Percentiles rank a stretch among this genome's conserved stretches.
Evolutionary conservation across 192 early-diverging fungal species (phyloP).

Genomic region (Funneliformis geosporum): DNA sequence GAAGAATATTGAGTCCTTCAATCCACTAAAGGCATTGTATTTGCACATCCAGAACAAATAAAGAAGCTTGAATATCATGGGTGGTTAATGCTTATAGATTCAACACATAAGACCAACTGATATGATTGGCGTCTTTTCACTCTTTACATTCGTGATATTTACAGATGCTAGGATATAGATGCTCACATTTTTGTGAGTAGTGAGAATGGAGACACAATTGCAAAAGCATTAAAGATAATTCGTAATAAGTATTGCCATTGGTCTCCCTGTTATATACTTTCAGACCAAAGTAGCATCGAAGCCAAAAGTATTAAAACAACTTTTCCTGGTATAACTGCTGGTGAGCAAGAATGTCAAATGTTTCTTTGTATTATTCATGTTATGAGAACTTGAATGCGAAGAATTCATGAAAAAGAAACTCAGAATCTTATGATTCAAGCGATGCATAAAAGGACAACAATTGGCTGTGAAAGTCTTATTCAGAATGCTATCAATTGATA

Average conservation of each 20-base stretch:
- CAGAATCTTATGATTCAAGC: too few relatives aligned
- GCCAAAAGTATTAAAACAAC: too few relatives aligned
- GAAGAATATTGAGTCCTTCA: too few relatives aligned
- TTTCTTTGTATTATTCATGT: constrained; percentile 25
- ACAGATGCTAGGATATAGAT: constrained; percentile 22
- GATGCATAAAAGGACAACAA: background rate
- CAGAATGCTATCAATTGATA: constrained; percentile 11
- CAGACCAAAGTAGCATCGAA: too few relatives aligned
- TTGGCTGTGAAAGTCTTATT: background rate
- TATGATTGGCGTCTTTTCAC: background rate
- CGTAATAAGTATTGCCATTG: background rate
- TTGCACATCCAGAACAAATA: background rate
- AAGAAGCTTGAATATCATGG: background rate
- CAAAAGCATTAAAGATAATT: constrained; percentile 29
- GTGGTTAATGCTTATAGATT: background rate
- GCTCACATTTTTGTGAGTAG: constrained; percentile 33
- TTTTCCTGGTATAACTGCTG: background rate
- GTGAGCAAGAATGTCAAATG: constrained; percentile 26
- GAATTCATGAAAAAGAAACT: background rate
- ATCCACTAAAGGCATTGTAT: too few relatives aligned
- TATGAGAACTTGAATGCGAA: constrained; percentile 24
- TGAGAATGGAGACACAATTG: background rate
- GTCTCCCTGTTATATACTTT: constrained; percentile 18
- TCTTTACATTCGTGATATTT: background rate
- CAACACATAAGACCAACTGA: background rate